Conservation (phyloP, 179 eudicot genomes). For the Drosera spatulata region DNA sequence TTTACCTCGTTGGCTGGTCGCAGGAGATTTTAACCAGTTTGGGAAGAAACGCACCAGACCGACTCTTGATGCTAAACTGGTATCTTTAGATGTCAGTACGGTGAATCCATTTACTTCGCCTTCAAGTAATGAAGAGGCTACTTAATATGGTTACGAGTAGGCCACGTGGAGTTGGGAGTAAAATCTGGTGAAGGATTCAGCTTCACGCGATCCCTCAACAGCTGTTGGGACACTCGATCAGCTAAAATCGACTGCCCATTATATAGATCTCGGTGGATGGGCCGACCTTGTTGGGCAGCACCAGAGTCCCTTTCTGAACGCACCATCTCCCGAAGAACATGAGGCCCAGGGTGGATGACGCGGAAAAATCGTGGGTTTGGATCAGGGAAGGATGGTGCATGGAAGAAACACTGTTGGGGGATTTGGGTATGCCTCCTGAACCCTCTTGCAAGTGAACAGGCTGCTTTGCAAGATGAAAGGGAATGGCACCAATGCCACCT, state of each 20-base stretch:
- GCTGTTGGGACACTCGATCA: conserved; percentile 75
- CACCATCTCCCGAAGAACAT: conserved; percentile 24
- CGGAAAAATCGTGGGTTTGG: conserved; percentile 43
- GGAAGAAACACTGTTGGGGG: conserved; percentile 39
- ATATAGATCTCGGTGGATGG: conserved; percentile 23
- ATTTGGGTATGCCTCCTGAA: conserved; percentile 34
- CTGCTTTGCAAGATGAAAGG: conserved; percentile 47
- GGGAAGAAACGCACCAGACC: too few species aligned
- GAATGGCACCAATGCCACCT: conserved; percentile 45
- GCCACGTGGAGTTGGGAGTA: conserved; percentile 38
- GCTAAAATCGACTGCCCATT: conserved; percentile 59
- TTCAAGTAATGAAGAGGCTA: too few species aligned
- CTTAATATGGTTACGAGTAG: conserved; percentile 7
- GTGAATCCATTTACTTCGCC: too few species aligned
- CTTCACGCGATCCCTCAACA: conserved; percentile 53
- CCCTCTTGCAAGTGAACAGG: conserved; percentile 47
- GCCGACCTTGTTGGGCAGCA: conserved; percentile 29
- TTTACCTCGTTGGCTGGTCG: too few species aligned
- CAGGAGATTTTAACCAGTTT: too few species aligned
- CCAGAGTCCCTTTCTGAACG: conserved; percentile 23
- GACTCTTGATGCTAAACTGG: too few species aligned
- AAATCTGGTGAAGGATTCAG: conserved; percentile 42
- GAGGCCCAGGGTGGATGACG: conserved; percentile 50
- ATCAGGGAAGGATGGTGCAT: conserved; percentile 45
- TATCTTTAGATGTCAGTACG: too few species aligned